phyloP scores from a whole-genome alignment of 2,329 filamentous ascomycete species.

The Sphaerulina musiva region DNA sequence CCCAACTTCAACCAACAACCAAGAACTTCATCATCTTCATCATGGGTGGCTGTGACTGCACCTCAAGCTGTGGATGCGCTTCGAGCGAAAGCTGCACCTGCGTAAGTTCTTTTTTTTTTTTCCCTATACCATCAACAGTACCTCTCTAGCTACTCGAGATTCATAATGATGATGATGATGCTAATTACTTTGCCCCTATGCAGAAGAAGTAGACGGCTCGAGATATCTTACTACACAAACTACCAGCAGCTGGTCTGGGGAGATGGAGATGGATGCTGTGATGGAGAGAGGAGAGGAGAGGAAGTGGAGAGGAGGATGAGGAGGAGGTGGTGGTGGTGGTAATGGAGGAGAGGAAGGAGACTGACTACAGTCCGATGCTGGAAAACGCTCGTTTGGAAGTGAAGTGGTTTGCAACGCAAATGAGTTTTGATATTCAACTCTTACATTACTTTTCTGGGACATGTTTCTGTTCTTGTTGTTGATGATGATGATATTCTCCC shows the following conservation, averaged over 20 bases:
- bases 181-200: not conserved
- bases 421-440: too few species aligned
- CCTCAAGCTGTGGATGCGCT: constrained; percentile 27
- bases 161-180: not conserved
- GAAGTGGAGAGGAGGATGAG: too few species aligned
- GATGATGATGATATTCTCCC: too few species aligned
- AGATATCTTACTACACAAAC: not conserved
- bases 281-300: too few species aligned
- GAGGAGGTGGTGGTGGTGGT: too few species aligned
- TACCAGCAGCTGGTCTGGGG: constrained; percentile 8
- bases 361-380: too few species aligned
- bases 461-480: too few species aligned
- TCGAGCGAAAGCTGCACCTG: constrained; percentile 29
- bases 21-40: constrained; percentile 17
- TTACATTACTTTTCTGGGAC: too few species aligned
- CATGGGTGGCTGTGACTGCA: constrained; percentile 30
- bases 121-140: too few species aligned
- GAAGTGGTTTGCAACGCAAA: too few species aligned
- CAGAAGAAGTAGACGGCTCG: constrained; percentile 11
- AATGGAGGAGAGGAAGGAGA: too few species aligned
- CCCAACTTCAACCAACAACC: constrained; percentile 1
- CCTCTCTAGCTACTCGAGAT: not conserved
- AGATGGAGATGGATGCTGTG: not conserved
- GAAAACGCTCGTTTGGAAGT: too few species aligned
- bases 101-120: constrained; percentile 20